These are phyloP conservation scores for Plasmodium adleri DNA, from an alignment of 169 alveolate species.

Conservation along the genomic window DNA sequence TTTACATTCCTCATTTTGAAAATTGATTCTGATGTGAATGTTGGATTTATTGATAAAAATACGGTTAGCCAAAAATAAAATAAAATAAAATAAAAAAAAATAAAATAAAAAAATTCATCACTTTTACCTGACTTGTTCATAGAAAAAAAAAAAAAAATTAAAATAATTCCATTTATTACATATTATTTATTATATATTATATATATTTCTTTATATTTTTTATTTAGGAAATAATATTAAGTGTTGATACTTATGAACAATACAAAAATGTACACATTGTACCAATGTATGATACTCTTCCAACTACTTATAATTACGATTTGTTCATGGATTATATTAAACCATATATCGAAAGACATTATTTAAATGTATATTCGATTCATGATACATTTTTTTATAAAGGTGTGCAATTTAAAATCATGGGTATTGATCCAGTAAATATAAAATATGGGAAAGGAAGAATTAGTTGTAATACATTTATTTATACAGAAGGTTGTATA, in stretches of 20 bases:
- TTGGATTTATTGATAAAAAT: slow-evolving; percentile 37
- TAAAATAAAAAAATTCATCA: no score
- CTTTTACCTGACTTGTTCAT: no score
- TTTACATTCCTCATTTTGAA: slow-evolving; percentile 37
- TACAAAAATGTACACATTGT: slow-evolving; percentile 78
- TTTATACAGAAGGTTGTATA: slow-evolving; percentile 77
- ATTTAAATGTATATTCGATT: slow-evolving; percentile 77
- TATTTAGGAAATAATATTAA: slow-evolving; percentile 41
- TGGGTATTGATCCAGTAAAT: slow-evolving; percentile 80
- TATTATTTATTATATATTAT: neutral
- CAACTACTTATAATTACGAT: slow-evolving; percentile 80
- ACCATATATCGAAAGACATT: slow-evolving; percentile 80
- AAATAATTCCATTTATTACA: no score
- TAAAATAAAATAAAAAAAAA: no score
- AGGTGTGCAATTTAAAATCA: slow-evolving; percentile 82
- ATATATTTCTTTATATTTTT: neutral
- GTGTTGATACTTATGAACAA: slow-evolving; percentile 77
- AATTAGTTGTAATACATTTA: slow-evolving; percentile 78
- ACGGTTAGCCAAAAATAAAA: slow-evolving; percentile 12
- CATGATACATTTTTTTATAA: slow-evolving; percentile 81
- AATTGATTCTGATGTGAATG: slow-evolving; percentile 41
- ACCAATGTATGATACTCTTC: slow-evolving; percentile 81
- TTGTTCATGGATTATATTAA: slow-evolving; percentile 78
- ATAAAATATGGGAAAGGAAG: slow-evolving; percentile 77
- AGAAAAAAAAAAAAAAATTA: no score